Evolutionary conservation across 2,329 filamentous ascomycete species (phyloP).

Genomic region (Fusarium palustre): DNA sequence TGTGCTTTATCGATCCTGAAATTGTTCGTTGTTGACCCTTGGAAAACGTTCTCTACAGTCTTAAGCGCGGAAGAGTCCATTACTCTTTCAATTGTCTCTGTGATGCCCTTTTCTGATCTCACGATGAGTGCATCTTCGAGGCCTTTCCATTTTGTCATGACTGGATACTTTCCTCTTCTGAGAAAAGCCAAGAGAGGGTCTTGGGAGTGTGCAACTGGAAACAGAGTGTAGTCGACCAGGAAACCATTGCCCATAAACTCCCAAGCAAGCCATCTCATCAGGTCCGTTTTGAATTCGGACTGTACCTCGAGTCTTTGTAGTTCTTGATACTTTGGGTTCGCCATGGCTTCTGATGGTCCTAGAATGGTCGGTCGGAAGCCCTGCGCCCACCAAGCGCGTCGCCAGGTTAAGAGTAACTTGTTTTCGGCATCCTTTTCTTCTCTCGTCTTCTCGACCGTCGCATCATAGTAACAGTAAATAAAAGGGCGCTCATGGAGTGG

Average conservation of each 20-base stretch:
- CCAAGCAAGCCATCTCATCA: slow-evolving; percentile 93
- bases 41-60: slow-evolving; percentile 70
- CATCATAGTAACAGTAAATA: slow-evolving; percentile 93
- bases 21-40: slow-evolving; percentile 67
- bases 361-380: slow-evolving; percentile 89
- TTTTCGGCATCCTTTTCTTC: slow-evolving; percentile 78
- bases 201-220: slow-evolving; percentile 84
- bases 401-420: slow-evolving; percentile 85
- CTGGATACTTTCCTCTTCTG: slow-evolving; percentile 79
- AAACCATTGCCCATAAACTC: slow-evolving; percentile 88
- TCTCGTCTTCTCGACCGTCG: slow-evolving; percentile 70
- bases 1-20: slow-evolving; percentile 75
- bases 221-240: slow-evolving; percentile 79
- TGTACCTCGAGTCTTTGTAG: slow-evolving; percentile 73
- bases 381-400: slow-evolving; percentile 94
- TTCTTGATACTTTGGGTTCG: slow-evolving; percentile 81
- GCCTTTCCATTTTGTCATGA: slow-evolving; percentile 78
- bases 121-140: slow-evolving; percentile 79
- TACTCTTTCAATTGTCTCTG: slow-evolving; percentile 70
- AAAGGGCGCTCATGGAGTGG: slow-evolving; percentile 75
- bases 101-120: slow-evolving; percentile 73
- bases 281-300: slow-evolving; percentile 71
- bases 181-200: slow-evolving; percentile 79
- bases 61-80: slow-evolving; percentile 65
- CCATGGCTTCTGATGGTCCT: slow-evolving; percentile 81